phyloP scores from a whole-genome alignment of 2,329 filamentous ascomycete species.

The Xylaria hypoxylon region DNA sequence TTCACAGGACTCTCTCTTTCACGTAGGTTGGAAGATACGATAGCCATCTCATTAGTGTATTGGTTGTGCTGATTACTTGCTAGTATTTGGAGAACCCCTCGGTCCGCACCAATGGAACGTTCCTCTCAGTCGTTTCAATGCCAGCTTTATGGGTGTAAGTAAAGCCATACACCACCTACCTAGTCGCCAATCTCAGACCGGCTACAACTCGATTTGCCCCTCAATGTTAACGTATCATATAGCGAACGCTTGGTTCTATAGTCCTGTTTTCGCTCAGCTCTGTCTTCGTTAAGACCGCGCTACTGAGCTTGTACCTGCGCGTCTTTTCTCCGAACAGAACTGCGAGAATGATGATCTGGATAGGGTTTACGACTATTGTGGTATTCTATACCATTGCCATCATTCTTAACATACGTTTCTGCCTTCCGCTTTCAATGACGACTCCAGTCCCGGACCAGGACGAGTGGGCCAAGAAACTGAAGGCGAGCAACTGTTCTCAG shows the following conservation, averaged over 20 bases:
- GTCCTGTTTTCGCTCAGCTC: constrained; percentile 38
- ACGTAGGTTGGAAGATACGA: constrained; percentile 26
- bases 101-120: constrained; percentile 44
- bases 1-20: constrained; percentile 36
- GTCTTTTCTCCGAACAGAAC: constrained; percentile 36
- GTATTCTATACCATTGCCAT: constrained; percentile 37
- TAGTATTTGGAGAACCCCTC: constrained; percentile 37
- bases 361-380: constrained; percentile 34
- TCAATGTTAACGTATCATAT: not conserved
- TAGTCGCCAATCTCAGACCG: not conserved
- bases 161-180: not conserved
- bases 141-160: constrained; percentile 38
- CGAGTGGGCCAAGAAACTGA: constrained; percentile 32
- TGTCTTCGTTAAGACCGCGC: constrained; percentile 39
- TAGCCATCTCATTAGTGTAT: not conserved
- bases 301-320: constrained; percentile 42
- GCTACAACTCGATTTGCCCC: not conserved
- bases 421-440: constrained; percentile 31
- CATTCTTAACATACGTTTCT: constrained; percentile 36
- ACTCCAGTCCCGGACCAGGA: constrained; percentile 22
- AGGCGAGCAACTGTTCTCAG: constrained; percentile 35
- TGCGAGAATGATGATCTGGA: constrained; percentile 38
- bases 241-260: constrained; percentile 36
- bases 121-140: constrained; percentile 33
- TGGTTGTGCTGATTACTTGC: constrained; percentile 15